Evolutionary conservation across 2,329 filamentous ascomycete genomes (phyloP).

Genomic region (Chaetomium sp.): DNA sequence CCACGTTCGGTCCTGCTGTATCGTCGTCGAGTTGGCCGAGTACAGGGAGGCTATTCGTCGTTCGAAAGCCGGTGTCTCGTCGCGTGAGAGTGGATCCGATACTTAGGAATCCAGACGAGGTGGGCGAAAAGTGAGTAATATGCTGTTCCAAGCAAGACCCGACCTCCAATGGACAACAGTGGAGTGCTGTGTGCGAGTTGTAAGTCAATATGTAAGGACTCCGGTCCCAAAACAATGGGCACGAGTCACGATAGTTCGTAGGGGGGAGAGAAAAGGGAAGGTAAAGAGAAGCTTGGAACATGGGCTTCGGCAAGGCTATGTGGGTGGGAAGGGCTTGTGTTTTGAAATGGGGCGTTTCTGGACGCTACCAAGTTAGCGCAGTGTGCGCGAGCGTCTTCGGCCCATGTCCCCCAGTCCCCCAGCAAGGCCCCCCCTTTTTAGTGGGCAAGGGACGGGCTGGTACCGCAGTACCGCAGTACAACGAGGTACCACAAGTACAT

Average conservation of each 20-base stretch:
- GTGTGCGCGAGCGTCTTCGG: no score
- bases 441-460: background rate
- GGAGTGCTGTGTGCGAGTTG: constrained; percentile 38
- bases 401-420: no score
- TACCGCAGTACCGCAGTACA: constrained; percentile 8
- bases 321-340: constrained; percentile 15
- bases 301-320: background rate
- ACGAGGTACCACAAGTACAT: constrained; percentile 12
- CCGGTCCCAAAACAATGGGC: constrained; percentile 27
- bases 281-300: constrained; percentile 8
- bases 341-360: constrained; percentile 16
- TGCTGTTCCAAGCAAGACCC: constrained; percentile 27
- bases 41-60: no score
- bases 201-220: constrained; percentile 37
- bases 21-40: no score
- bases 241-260: constrained; percentile 9
- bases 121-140: constrained; percentile 6
- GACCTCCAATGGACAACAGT: constrained; percentile 23
- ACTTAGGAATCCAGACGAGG: background rate
- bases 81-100: constrained; percentile 1
- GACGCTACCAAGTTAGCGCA: no score
- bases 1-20: background rate
- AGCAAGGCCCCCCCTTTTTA: constrained; percentile 2
- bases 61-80: background rate
- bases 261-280: constrained; percentile 27